phyloP scores from a whole-genome alignment of 1,284 basidiomycete genomes.

The Leucoagaricus sp. region DNA sequence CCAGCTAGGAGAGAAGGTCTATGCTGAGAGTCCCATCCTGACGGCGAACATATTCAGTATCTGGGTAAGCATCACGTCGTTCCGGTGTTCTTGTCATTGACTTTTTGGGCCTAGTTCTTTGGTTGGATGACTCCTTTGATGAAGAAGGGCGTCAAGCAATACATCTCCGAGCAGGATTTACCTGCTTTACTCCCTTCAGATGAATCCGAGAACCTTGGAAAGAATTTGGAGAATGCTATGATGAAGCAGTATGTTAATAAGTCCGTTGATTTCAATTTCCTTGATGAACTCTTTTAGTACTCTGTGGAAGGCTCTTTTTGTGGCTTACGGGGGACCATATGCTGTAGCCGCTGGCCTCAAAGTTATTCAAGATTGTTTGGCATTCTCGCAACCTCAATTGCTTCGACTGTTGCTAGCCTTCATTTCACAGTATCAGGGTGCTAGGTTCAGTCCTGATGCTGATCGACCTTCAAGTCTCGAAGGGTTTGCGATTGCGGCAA shows the following conservation, averaged over 20 bases:
- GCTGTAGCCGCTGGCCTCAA: conserved; percentile 70
- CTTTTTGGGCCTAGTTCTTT: conserved; percentile 49
- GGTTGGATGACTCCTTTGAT: conserved; percentile 81
- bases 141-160: conserved; percentile 61
- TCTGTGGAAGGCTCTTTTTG: conserved; percentile 72
- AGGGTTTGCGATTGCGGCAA: conserved; percentile 75
- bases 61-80: conserved; percentile 45
- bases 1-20: conserved; percentile 40
- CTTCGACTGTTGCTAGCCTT: conserved; percentile 81
- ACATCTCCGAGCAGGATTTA: conserved; percentile 79
- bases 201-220: conserved; percentile 72
- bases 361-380: conserved; percentile 75
- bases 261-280: background rate
- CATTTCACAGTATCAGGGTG: conserved; percentile 73
- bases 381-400: conserved; percentile 90
- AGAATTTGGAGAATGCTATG: conserved; percentile 61
- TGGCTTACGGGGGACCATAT: conserved; percentile 83
- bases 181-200: conserved; percentile 69
- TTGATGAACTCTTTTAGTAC: conserved; percentile 40
- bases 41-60: conserved; percentile 84
- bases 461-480: conserved; percentile 38
- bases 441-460: conserved; percentile 34
- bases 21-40: conserved; percentile 69
- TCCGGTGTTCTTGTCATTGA: background rate
- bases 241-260: conserved; percentile 52